Conservation (phyloP, 495 filamentous ascomycete genomes). For the Trichoderma reesei region DNA sequence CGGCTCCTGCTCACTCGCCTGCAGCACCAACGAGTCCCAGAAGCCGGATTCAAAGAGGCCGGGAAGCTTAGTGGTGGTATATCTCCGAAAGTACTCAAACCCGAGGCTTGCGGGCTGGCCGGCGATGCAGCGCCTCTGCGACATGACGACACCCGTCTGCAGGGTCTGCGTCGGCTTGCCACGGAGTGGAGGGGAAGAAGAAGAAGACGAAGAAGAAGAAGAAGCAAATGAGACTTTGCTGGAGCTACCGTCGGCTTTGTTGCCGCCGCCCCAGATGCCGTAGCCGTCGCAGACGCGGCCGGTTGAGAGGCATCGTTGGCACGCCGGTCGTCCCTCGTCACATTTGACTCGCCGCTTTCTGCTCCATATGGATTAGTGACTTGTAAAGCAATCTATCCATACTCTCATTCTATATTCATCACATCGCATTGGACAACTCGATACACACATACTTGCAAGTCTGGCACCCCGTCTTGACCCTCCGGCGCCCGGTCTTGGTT, state of each 20-base stretch:
- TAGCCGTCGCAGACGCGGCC: slow-evolving; percentile 51
- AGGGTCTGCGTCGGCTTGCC: background rate
- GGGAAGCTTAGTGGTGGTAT: slow-evolving; percentile 33
- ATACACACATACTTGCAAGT: slow-evolving; percentile 41
- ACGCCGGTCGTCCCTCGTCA: slow-evolving; percentile 45
- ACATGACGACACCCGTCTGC: slow-evolving; percentile 16
- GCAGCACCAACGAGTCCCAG: slow-evolving; percentile 40
- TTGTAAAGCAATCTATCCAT: no score
- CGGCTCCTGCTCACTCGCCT: slow-evolving; percentile 33
- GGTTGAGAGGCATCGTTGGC: slow-evolving; percentile 42
- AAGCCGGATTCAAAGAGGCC: slow-evolving; percentile 35
- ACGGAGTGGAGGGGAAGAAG: slow-evolving; percentile 13
- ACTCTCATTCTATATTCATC: background rate
- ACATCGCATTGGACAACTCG: background rate
- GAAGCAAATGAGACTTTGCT: slow-evolving; percentile 2
- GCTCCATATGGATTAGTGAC: background rate
- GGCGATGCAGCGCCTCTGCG: slow-evolving; percentile 1
- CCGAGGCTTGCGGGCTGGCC: slow-evolving; percentile 20
- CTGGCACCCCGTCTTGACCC: slow-evolving; percentile 40
- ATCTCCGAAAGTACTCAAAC: slow-evolving; percentile 34
- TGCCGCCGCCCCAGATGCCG: slow-evolving; percentile 42
- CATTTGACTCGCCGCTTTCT: slow-evolving; percentile 47
- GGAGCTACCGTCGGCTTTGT: slow-evolving; percentile 20
- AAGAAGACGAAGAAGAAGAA: background rate
- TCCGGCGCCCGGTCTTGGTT: slow-evolving; percentile 12